Percentiles rank a stretch among this genome's conserved stretches.
Conservation (phyloP, 2,329 filamentous ascomycete genomes). For the Diaporthe humulicola region DNA sequence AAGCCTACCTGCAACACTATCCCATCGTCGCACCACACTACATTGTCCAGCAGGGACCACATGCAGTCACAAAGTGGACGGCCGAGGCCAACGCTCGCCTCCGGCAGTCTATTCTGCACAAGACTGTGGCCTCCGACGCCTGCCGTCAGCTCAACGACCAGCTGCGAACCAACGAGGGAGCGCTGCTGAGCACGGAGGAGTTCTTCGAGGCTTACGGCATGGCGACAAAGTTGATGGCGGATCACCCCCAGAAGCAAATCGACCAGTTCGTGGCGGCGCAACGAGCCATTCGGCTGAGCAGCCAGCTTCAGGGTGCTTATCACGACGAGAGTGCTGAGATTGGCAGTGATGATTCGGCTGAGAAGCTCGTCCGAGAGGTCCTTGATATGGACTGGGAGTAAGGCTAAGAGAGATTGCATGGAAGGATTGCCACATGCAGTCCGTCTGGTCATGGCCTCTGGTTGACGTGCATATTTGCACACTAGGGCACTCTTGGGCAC, state of each 20-base stretch:
- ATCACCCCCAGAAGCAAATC: background rate
- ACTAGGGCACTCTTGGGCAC: background rate
- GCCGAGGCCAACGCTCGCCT: background rate
- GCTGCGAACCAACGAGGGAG: background rate
- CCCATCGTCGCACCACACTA: background rate
- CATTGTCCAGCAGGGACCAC: background rate
- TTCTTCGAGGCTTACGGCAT: background rate
- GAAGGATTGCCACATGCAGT: background rate
- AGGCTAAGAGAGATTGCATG: background rate
- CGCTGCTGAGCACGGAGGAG: background rate
- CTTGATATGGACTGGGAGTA: constrained; percentile 24
- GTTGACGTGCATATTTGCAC: background rate
- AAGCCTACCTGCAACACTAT: background rate
- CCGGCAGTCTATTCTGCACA: background rate
- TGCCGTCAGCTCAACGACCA: background rate
- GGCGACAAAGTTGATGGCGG: background rate
- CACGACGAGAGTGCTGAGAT: background rate
- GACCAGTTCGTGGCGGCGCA: background rate
- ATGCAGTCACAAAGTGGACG: background rate
- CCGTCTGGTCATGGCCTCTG: no score
- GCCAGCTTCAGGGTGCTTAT: background rate
- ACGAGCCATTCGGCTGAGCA: background rate
- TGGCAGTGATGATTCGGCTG: background rate
- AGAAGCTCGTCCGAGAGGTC: background rate
- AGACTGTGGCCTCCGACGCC: background rate